These are phyloP conservation scores for Euphorbia corollata DNA, from an alignment of 441 rosid species.

Conservation along the genomic window DNA sequence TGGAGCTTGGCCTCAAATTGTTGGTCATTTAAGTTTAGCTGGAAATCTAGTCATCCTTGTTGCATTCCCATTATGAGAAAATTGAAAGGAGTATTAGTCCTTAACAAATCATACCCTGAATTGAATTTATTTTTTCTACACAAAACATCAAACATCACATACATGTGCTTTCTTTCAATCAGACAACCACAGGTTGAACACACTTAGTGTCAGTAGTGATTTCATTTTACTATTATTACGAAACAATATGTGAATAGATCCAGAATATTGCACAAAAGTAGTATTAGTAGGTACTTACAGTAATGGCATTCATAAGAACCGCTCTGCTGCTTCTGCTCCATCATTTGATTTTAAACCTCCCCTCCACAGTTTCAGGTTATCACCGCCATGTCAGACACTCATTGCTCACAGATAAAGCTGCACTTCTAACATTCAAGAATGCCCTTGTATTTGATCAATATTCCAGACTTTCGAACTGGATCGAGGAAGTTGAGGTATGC, in stretches of 20 bases:
- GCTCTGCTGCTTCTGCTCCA: constrained; percentile 25
- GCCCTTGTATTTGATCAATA: constrained; percentile 8
- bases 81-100: not conserved
- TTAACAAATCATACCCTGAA: constrained; percentile 20
- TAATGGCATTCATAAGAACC: constrained; percentile 13
- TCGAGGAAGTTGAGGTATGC: constrained; percentile 18
- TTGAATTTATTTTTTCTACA: constrained; percentile 6
- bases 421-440: constrained; percentile 21
- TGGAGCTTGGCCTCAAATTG: not conserved
- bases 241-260: constrained; percentile 14
- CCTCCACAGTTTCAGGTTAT: constrained; percentile 15
- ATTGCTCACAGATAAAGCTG: constrained; percentile 22
- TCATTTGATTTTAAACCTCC: constrained; percentile 17
- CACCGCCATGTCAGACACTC: constrained; percentile 21
- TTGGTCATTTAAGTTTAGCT: constrained; percentile 18
- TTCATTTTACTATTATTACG: constrained; percentile 6
- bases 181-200: not conserved
- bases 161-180: not conserved
- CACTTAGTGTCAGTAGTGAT: not conserved
- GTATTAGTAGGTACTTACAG: not conserved
- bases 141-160: no score
- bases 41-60: constrained; percentile 30
- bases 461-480: constrained; percentile 24
- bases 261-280: constrained; percentile 1
- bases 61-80: constrained; percentile 14